Evolutionary conservation across 306 rosid species (phyloP), one percentile per base, ranked within the genome.

Genomic region (Styphnolobium japonicum): DNA sequence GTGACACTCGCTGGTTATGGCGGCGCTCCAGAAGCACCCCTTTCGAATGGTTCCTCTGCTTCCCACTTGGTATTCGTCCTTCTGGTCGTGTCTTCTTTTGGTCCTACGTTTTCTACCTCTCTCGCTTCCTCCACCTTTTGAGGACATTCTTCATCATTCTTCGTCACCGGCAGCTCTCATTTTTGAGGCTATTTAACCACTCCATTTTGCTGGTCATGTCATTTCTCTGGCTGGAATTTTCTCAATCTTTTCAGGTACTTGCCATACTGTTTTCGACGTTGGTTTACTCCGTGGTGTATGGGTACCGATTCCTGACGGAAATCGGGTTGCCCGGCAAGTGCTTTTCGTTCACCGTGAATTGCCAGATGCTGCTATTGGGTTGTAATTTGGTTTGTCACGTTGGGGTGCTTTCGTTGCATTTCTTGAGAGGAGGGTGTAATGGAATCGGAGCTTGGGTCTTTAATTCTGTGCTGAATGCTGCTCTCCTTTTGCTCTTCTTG

Each of bases 11-110:
- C 7, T 89, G 93, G 97, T 57, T 91, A 2, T 88, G 89, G 93
- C 77, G 75, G 42, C 85, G 90, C 0, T 81, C 80, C 0, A 78
- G 73, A 64, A 84, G 78, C 6, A 84, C 86, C n/a, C 84, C 97
- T 0, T 27, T 91, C 7, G 92, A 91, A 15, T 91, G 92, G 89
- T 80, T 91, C 75, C 89, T 89, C 15, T 91, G 93, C 67, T 91
- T 91, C 82, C 97, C 93, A 0, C 83, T 88, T 2, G 97, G 97
- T 8, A 91, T 79, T 14, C 93, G 93, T 12, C 85, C 93, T 27
- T 82, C 85, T 0, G 93, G 97, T 0, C 92, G 88, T 7, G 93
- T 91, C 18, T 91, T 91, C 89, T 91, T 91, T 70, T 89, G 93
- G 97, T 91, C 97, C 27, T 86, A 91, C 77, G 39, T 53, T 43